A percentile compares a stretch with the other conserved stretches of the same genome.
Evolutionary conservation across 176 grass and related monocot genomes (phyloP).

Genomic region (Oryza longistaminata): DNA sequence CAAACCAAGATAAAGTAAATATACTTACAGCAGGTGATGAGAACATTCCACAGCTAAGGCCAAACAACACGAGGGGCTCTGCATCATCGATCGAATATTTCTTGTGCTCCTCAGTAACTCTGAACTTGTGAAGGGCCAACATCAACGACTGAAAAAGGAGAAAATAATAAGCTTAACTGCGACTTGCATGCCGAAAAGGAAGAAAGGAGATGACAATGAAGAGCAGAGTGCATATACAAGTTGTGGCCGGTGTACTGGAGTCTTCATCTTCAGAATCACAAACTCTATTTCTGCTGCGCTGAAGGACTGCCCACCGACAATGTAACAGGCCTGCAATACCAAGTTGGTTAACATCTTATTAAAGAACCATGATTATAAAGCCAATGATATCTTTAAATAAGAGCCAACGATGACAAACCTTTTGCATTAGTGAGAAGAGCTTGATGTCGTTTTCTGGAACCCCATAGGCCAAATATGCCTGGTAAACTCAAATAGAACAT

Average conservation of each 20-base stretch:
- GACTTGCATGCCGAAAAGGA: slow-evolving; percentile 10
- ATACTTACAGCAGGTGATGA: slow-evolving; percentile 91
- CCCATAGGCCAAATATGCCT: slow-evolving; percentile 98
- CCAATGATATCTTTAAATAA: background rate
- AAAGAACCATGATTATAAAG: slow-evolving; percentile 14
- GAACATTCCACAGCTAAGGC: slow-evolving; percentile 87
- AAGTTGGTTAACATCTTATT: slow-evolving; percentile 2
- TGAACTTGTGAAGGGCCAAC: slow-evolving; percentile 88
- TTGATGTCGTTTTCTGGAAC: slow-evolving; percentile 86
- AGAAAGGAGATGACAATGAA: slow-evolving; percentile 19
- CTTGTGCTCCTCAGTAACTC: slow-evolving; percentile 71
- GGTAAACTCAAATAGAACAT: slow-evolving; percentile 30
- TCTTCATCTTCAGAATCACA: slow-evolving; percentile 82
- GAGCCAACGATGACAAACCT: slow-evolving; percentile 53
- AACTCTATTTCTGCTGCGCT: slow-evolving; percentile 97
- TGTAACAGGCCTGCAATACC: slow-evolving; percentile 78
- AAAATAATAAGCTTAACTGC: slow-evolving; percentile 3
- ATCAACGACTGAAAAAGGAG: slow-evolving; percentile 69
- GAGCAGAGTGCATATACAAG: slow-evolving; percentile 59
- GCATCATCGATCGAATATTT: slow-evolving; percentile 57
- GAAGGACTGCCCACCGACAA: slow-evolving; percentile 67
- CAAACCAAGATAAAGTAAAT: background rate
- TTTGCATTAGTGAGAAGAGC: slow-evolving; percentile 91
- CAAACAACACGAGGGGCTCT: slow-evolving; percentile 75
- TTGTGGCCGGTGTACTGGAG: slow-evolving; percentile 69